These are phyloP conservation scores for Hippophae tibetana DNA, from an alignment of 306 rosid species.

Conservation along the genomic window DNA sequence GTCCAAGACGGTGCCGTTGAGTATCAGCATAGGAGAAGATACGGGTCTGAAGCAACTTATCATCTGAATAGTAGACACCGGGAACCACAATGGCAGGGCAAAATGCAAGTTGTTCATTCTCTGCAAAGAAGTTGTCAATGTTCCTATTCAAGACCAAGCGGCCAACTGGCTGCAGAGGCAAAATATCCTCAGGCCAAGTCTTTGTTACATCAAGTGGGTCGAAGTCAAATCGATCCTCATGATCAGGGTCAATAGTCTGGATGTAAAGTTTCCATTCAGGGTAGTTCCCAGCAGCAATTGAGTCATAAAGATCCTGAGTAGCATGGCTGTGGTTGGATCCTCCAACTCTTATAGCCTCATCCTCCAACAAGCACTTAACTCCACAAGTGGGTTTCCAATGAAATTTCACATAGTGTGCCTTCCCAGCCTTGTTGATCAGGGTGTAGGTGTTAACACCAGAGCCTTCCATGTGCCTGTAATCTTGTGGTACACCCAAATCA, in stretches of 20 bases:
- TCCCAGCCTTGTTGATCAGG: slow-evolving; percentile 72
- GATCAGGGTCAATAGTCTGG: slow-evolving; percentile 82
- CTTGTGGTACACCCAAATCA: slow-evolving; percentile 82
- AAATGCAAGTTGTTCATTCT: slow-evolving; percentile 91
- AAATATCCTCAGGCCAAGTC: slow-evolving; percentile 93
- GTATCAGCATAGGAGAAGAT: slow-evolving; percentile 83
- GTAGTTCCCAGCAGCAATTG: slow-evolving; percentile 88
- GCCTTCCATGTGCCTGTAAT: slow-evolving; percentile 96
- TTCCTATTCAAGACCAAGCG: slow-evolving; percentile 88
- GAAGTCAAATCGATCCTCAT: slow-evolving; percentile 78
- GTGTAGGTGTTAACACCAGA: slow-evolving; percentile 81
- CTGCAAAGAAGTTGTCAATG: slow-evolving; percentile 92
- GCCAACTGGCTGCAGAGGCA: slow-evolving; percentile 94
- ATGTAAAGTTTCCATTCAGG: slow-evolving; percentile 94
- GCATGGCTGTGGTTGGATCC: slow-evolving; percentile 97
- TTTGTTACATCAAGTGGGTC: slow-evolving; percentile 94
- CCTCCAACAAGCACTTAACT: slow-evolving; percentile 71
- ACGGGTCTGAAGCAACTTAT: slow-evolving; percentile 83
- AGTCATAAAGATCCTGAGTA: slow-evolving; percentile 81
- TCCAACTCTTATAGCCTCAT: slow-evolving; percentile 75
- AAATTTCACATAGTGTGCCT: slow-evolving; percentile 67
- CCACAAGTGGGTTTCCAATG: slow-evolving; percentile 90
- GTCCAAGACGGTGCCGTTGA: slow-evolving; percentile 97
- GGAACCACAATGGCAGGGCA: slow-evolving; percentile 80
- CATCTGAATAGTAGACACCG: slow-evolving; percentile 78